Evolutionary conservation across 176 grass and related monocot species (phyloP), one percentile per base, ranked within the genome.

Genomic region (Oryza coarctata): DNA sequence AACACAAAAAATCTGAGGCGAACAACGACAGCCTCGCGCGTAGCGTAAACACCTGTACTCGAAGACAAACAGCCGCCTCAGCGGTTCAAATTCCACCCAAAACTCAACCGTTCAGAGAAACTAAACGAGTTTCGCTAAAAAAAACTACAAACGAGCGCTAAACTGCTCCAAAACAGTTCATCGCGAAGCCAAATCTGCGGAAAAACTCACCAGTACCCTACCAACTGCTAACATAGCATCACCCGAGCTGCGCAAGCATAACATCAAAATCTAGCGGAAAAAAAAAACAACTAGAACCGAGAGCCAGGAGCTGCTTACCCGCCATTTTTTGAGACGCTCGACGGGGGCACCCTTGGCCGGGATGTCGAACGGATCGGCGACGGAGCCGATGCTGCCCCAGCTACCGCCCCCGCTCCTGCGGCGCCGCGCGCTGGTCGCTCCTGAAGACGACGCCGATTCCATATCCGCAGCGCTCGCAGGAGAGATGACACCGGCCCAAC

Each of bases 311-410:
- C n/a, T 18, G 74, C 84, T 55, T 30, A 97, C 94, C 80, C 94
- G 36, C 94, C 94, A 94, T 63, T 86, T 88, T 25, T 83, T 88
- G 1, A 97, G 80, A 4, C 86, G 79, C 73, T 97, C 94, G 12
- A 97, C 13, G 14, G 94, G 31, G 0, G 94, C 91, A 1, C 89
- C 87, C 44, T 92, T 97, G 1, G 68, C 10, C 5, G 91, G 94
- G 76, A 97, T 97, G 77, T 88, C 85, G 71, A 97, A 97, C 10
- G 81, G 1, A 33, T 87, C 70, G 8, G 22, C 34, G 32, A 27
- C 71, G 26, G 15, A 52, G 14, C 17, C 6, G 52, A 7, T 23
- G 74, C 79, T 65, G 58, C 73, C 67, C 43, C 75, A 33, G 73
- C 70, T 63, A 6, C 25, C 47, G 22, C 66, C 35, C 22, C 78